Evolutionary conservation across 2,329 filamentous ascomycete species (phyloP).

Genomic region (Fusarium zealandicum): DNA sequence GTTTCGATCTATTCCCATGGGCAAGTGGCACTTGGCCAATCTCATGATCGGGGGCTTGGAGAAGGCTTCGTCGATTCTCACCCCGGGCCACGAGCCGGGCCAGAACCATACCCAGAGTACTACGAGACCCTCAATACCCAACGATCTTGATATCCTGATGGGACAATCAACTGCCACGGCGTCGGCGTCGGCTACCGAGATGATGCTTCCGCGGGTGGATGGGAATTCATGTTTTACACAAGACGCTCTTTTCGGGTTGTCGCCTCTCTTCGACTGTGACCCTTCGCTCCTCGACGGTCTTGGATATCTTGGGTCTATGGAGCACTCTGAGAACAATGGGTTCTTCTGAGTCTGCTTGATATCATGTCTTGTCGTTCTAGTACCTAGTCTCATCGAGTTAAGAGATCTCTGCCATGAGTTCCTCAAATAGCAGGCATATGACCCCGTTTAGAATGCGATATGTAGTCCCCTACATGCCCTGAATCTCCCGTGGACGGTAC

Average conservation of each 20-base stretch:
- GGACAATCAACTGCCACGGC: not conserved
- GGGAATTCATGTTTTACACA: conserved; percentile 28
- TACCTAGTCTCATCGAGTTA: too few relatives aligned
- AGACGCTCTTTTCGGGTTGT: conserved; percentile 42
- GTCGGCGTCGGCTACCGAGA: not conserved
- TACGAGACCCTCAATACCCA: too few relatives aligned
- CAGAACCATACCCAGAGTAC: not conserved
- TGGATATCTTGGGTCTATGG: conserved; percentile 31
- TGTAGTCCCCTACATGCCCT: conserved; percentile 36
- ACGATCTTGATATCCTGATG: too few relatives aligned
- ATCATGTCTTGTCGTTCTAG: too few relatives aligned
- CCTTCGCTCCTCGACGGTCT: conserved; percentile 26
- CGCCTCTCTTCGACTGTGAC: conserved; percentile 42
- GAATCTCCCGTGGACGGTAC: conserved; percentile 62
- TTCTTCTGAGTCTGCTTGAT: too few relatives aligned
- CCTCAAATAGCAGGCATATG: not conserved
- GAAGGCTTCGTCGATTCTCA: conserved; percentile 42
- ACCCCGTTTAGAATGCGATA: too few relatives aligned
- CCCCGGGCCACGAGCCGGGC: conserved; percentile 8
- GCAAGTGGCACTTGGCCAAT: conserved; percentile 55
- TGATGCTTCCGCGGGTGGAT: conserved; percentile 20
- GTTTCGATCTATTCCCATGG: conserved; percentile 51
- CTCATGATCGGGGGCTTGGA: conserved; percentile 56
- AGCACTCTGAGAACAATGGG: too few relatives aligned
- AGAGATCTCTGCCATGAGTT: too few relatives aligned